Evolutionary conservation across 2,329 filamentous ascomycete species (phyloP), one percentile per base, ranked within the genome.

Genomic region (Alternaria triticina): DNA sequence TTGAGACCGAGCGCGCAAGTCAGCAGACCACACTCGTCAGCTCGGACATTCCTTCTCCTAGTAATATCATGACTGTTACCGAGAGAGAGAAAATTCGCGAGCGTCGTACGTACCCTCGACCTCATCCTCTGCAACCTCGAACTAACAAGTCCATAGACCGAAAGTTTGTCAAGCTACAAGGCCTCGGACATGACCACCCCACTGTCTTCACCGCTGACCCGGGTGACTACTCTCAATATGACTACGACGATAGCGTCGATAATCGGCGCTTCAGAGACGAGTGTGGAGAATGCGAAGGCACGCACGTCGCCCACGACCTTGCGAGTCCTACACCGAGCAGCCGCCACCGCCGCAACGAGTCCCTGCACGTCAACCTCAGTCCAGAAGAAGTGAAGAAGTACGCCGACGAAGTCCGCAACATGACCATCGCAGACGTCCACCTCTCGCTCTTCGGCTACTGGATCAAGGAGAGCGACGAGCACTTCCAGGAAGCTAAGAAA

Each of bases 391-490:
- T 73, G 10, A 33, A 45, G 17, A 60, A 57, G 6, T 54, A 71
- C 9, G 66, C 64, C 5, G 13, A 45, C 23, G 70, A 76, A 57
- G 59, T 77, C 28, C 64, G 69, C 11, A 59, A 74, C 15, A 70
- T 62, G 11, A 73, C 70, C 4, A 71, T 78, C n/a, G 65, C 70
- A 2, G 73, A 77, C 0, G 69, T 71, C 1, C 57, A 70, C 9
- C 58, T 78, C 10, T 68, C 66, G 1, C 65, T 77, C 1, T 73
- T 78, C 33, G 61, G 45, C 10, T 70, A 58, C 27, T 79, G 75
- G 73, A 70, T 78, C 55, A 65, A 59, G 6, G 62, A 71, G 20
- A 66, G 65, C 17, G 17, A 54, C 2, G 62, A 70, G 15, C 67
- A 78, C 58, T 76, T 73, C 23, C 40, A 70, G 1, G 22, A 65